A percentile compares a stretch with the other conserved stretches of the same genome.
Conservation (phyloP, 495 filamentous ascomycete species). For the Xylaria acuta region DNA sequence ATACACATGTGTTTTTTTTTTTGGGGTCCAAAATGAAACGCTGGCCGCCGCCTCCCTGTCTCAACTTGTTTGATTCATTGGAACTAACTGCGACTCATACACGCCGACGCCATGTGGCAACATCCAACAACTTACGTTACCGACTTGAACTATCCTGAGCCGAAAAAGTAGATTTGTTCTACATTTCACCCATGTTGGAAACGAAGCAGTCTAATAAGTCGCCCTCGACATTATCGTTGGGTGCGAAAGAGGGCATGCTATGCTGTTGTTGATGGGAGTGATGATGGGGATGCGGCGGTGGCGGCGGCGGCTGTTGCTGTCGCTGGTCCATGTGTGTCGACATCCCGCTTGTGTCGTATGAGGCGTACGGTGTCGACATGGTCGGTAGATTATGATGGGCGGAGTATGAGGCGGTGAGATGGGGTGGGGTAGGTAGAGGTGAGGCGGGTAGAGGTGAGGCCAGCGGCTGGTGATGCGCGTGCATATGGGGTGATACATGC, state of each 20-base stretch:
- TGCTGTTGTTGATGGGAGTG: constrained; percentile 1
- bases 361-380: constrained; percentile 1
- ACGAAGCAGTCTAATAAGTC: constrained; percentile 26
- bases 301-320: background rate
- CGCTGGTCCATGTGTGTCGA: constrained; percentile 10
- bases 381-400: constrained; percentile 13
- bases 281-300: background rate
- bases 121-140: background rate
- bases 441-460: constrained; percentile 12
- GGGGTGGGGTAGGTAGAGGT: constrained; percentile 16
- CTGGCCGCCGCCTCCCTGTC: background rate
- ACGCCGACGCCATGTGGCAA: background rate
- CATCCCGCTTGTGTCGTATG: constrained; percentile 11
- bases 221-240: constrained; percentile 2
- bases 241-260: background rate
- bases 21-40: background rate
- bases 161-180: background rate
- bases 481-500: constrained; percentile 17
- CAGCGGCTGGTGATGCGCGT: constrained; percentile 21
- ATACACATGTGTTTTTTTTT: background rate
- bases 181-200: constrained; percentile 25
- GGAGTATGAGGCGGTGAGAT: constrained; percentile 20
- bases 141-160: background rate
- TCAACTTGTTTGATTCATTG: background rate
- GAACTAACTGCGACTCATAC: background rate